Conservation (phyloP, 805 yeast species). For the Candida taoyuanica region DNA sequence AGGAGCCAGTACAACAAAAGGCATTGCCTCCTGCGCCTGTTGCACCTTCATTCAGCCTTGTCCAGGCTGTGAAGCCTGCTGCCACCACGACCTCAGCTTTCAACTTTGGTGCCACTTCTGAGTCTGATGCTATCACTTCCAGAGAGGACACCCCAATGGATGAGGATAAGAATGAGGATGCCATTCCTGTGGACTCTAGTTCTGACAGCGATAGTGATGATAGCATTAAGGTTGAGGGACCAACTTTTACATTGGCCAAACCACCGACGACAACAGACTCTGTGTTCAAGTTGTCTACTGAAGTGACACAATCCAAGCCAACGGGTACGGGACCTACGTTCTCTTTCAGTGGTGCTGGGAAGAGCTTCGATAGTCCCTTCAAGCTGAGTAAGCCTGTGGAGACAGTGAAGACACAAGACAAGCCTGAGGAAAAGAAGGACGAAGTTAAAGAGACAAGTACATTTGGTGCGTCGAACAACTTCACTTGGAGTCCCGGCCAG, state of each 20-base stretch:
- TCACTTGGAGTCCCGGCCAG: slow-evolving; percentile 25
- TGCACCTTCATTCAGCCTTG: slow-evolving; percentile 17
- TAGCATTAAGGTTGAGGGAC: slow-evolving; percentile 69
- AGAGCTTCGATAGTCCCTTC: slow-evolving; percentile 30
- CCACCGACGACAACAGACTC: slow-evolving; percentile 47
- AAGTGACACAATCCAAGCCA: slow-evolving; percentile 18
- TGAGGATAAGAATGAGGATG: slow-evolving; percentile 9
- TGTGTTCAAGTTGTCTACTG: slow-evolving; percentile 41
- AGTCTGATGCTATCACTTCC: too few species aligned
- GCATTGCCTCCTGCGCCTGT: slow-evolving; percentile 19
- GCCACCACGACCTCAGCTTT: slow-evolving; percentile 7
- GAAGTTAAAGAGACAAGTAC: slow-evolving; percentile 4
- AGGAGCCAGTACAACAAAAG: slow-evolving; percentile 3
- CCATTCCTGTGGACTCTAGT: slow-evolving; percentile 32
- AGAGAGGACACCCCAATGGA: slow-evolving; percentile 12
- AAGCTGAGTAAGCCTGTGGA: slow-evolving; percentile 23
- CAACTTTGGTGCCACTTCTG: slow-evolving; percentile 5
- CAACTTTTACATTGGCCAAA: slow-evolving; percentile 47
- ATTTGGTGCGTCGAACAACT: slow-evolving; percentile 11
- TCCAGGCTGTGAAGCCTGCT: slow-evolving; percentile 9
- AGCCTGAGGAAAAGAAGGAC: slow-evolving; percentile 5
- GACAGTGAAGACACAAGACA: slow-evolving; percentile 8
- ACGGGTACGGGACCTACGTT: slow-evolving; percentile 38
- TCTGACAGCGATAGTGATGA: slow-evolving; percentile 44
- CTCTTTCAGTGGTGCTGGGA: slow-evolving; percentile 31